A percentile compares a stretch with the other conserved stretches of the same genome.
Conservation (phyloP, 225 moss, liverwort and hornwort species). For the Pleurozium schreberi region DNA sequence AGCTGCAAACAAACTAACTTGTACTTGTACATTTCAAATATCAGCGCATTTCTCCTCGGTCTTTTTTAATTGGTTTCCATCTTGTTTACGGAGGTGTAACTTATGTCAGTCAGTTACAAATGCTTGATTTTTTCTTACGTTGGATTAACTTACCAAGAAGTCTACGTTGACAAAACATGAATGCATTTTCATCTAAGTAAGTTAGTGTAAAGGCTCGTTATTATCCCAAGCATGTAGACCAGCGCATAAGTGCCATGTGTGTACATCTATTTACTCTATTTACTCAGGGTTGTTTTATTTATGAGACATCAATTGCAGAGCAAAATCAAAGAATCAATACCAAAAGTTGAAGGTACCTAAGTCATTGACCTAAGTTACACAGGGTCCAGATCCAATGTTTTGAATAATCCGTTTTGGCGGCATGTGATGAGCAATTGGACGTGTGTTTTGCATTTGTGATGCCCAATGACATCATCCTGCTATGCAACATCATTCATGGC, state of each 20-base stretch:
- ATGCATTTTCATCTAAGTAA: neutral
- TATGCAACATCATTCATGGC: neutral
- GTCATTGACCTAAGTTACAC: too few relatives aligned
- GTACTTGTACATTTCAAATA: neutral
- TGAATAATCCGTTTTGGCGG: neutral
- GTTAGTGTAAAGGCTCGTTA: neutral
- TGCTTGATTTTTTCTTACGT: neutral
- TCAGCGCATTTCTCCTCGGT: neutral
- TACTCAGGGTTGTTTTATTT: rapidly evolving
- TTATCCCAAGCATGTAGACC: neutral
- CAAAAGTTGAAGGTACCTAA: neutral
- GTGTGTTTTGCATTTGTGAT: neutral
- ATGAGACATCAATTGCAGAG: neutral
- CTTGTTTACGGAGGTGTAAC: too few relatives aligned
- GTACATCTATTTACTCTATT: neutral
- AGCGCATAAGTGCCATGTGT: neutral
- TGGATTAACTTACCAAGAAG: neutral
- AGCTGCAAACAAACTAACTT: neutral
- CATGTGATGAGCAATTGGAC: neutral
- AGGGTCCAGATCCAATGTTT: neutral
- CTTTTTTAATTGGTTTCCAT: neutral
- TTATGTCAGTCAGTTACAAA: neutral
- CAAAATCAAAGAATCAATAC: neutral
- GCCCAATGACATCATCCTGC: neutral
- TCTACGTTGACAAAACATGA: neutral